Evolutionary conservation across 2,329 filamentous ascomycete genomes (phyloP), one percentile per base, ranked within the genome.

Genomic region (Claviceps lovelessii): DNA sequence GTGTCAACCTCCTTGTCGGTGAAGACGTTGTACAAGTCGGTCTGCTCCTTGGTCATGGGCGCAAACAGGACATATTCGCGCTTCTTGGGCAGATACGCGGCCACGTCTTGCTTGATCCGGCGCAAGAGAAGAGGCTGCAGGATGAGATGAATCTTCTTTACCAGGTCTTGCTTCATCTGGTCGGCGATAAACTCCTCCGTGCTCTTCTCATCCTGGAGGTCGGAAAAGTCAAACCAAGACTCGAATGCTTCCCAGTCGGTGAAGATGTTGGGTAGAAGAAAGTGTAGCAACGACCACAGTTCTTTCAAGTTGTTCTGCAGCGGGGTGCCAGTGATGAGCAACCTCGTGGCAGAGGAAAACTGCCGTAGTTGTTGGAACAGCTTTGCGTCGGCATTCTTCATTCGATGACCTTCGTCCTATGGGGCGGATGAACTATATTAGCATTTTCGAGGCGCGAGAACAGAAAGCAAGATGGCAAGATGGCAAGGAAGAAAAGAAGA

Each of bases 381-480:
- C 56, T 88, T 87, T 35, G 91, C 94, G 51, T 97, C 90, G 58
- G 95, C 85, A 60, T 98, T 98, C 73, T 98, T 98, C 77, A 98
- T 84, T 1, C 93, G 85, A 66, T 98, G 93, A 0, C 93, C 93
- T 70, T 98, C 93, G 61, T 98, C 91, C 83, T 87, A 41, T 33
- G 8, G 5, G n/a, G 10, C 28, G 11, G 29, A 11, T n/a, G 15
- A 17, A 39, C 19, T 28, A 1, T 23, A 28, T 50, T 13, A 39
- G 48, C 19, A 50, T 33, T 19, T 41, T 17, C 23, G 28, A n/a
- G 29, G 46, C 19, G 3, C 46, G 2, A 23, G 3, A 23, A 23
- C 23, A 23, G 3, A 23, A 23, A 23, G 23, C 23, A 23, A 23
- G 23, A 23, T 1, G 3, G 23, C 23, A 23, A 23, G 1, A 23